Conservation (phyloP, 257 asterid genomes). For the Solanum sejunctum region DNA sequence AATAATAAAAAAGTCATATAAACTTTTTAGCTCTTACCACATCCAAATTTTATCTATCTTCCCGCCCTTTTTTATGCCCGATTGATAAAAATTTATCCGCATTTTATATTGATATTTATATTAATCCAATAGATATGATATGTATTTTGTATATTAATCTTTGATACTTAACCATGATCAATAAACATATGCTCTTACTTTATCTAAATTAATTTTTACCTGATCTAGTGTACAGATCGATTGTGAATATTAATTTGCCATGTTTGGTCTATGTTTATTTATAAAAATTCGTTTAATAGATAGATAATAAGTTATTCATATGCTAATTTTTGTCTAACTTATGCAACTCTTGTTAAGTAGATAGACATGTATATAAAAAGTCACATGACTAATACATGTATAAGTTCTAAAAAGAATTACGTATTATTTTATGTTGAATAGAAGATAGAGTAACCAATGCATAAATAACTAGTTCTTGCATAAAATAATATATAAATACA, state of each 20-base stretch:
- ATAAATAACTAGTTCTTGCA: too few species aligned
- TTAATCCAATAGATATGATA: neutral
- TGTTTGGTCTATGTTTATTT: neutral
- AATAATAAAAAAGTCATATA: neutral
- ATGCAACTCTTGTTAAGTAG: too few species aligned
- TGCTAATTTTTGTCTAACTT: too few species aligned
- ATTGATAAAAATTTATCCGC: neutral
- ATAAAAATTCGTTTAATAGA: neutral
- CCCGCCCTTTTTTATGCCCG: rapidly evolving
- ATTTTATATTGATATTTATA: neutral
- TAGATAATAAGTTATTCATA: too few species aligned
- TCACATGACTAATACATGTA: too few species aligned
- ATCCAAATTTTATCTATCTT: neutral
- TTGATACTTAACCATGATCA: neutral
- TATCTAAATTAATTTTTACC: neutral
- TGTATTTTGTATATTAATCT: neutral
- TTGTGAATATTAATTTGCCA: neutral
- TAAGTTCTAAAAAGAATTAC: too few species aligned
- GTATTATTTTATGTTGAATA: too few species aligned
- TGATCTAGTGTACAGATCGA: neutral
- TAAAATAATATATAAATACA: too few species aligned
- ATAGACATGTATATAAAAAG: too few species aligned
- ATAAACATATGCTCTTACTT: neutral
- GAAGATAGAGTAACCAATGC: too few species aligned
- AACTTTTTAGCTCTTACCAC: neutral